Percentiles rank a stretch among this genome's conserved stretches.
Conservation (phyloP, 352 stramenopile species). For the Globisporangium mamillatum region DNA sequence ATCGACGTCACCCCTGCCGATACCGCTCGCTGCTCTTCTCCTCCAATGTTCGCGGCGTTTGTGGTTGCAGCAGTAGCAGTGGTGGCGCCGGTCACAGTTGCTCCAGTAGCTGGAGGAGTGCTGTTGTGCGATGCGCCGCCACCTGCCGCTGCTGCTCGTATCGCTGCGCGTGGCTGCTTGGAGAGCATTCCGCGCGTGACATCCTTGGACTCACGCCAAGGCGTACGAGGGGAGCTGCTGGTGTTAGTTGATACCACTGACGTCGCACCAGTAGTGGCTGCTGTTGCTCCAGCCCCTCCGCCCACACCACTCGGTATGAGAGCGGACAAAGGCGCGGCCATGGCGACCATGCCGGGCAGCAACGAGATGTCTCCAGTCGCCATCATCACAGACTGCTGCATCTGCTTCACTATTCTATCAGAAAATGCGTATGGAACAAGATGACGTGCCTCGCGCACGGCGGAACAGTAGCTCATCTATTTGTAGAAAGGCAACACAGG, state of each 20-base stretch:
- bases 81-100: not conserved
- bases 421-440: not conserved
- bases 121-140: not conserved
- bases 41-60: not conserved
- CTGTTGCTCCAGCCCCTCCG: not conserved
- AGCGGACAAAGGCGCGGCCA: conserved; percentile 10
- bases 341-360: conserved; percentile 11
- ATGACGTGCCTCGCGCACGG: not conserved
- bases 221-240: conserved; percentile 4
- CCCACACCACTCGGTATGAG: not conserved
- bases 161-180: conserved; percentile 14
- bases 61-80: not conserved
- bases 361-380: conserved; percentile 7
- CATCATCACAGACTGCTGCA: not conserved
- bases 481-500: not conserved
- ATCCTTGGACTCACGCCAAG: conserved; percentile 15
- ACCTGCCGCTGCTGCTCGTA: not conserved
- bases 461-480: not conserved
- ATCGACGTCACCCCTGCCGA: not conserved
- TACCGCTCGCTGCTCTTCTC: not conserved
- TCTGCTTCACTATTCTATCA: not conserved
- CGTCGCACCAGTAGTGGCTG: not conserved
- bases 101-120: not conserved
- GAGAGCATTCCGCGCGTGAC: conserved; percentile 10
- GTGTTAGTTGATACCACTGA: not conserved